Base-by-base conservation (phyloP, 768 basidiomycete genomes). In the Suillus hirtellus region DNA sequence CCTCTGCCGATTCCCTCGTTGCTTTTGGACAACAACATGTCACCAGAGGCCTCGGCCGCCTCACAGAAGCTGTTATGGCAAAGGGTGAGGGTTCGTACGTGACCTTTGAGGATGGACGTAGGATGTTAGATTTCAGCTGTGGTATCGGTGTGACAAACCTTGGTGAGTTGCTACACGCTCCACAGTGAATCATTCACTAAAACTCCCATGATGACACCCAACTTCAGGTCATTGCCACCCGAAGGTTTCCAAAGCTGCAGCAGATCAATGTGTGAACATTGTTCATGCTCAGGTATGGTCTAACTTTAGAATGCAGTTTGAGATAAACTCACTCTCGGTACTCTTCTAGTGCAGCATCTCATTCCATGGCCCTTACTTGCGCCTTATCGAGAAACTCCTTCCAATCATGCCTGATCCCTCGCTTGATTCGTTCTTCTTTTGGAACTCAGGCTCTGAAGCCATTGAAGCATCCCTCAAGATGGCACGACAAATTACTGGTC, bases 371-470 rank as follows among this genome's bases (percentile, higher is more conserved):
- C 93, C 95, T 0, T 95, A 96, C 76, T 83, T 97, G 21, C 82
- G 87, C 58, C 90, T 98, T 69, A 90, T 98, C 70, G 85, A 96
- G 74, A 84, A 84, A 61, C 83, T 98, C 8, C 77, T 96, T 14
- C 92, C 95, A 0, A 78, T 90, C 63, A 95, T 99, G 95, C 96
- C 96, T 2, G 79, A 96, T 76, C 83, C 88, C 0, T 95, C 94
- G 1, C 82, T 99, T 38, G 91, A 96, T 74, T 93, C 93, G 31
- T 98, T 98, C 83, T 97, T 95, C 84, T 93, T 97, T 77, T 93
- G 92, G 91, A 98, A 93, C 79, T 96, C 95, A 2, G 96, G 96
- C 2, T 89, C 93, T 0, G 96, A 99, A 75, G 96, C 95, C 1
- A 84, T 95, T 50, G 96, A 97, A 76, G 93, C 88, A 0, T 83